A percentile compares a stretch with the other conserved stretches of the same genome.
phyloP scores from a whole-genome alignment of 1,139 yeast species.

The Blastobotrys illinoisensis region DNA sequence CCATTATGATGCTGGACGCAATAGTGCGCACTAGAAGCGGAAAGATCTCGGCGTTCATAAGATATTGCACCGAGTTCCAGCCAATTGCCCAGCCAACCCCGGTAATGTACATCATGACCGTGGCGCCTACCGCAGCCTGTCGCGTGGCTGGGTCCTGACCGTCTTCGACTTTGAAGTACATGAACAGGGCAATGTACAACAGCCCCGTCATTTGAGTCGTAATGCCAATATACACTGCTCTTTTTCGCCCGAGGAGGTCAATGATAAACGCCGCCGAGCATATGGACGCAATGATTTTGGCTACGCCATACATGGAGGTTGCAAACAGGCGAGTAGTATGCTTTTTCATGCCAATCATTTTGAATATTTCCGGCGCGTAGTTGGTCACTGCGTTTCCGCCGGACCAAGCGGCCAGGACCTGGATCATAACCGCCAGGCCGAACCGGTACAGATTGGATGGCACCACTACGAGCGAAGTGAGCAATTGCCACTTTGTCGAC shows the following conservation, averaged over 20 bases:
- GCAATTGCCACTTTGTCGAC: background rate
- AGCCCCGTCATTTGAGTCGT: slow-evolving; percentile 34
- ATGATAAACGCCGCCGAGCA: slow-evolving; percentile 44
- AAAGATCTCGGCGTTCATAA: slow-evolving; percentile 54
- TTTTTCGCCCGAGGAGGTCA: slow-evolving; percentile 45
- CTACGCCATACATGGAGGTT: slow-evolving; percentile 49
- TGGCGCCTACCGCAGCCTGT: slow-evolving; percentile 32
- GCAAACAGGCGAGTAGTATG: slow-evolving; percentile 29
- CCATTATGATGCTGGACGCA: slow-evolving; percentile 39
- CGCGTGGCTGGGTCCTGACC: background rate
- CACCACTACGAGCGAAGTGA: slow-evolving; percentile 16
- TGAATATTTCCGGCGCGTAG: slow-evolving; percentile 47
- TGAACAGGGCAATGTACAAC: slow-evolving; percentile 42
- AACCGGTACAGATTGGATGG: slow-evolving; percentile 26
- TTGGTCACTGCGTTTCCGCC: slow-evolving; percentile 62
- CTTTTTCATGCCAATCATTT: slow-evolving; percentile 43
- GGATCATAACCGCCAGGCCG: slow-evolving; percentile 44
- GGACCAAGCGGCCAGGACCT: slow-evolving; percentile 55
- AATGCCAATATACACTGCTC: slow-evolving; percentile 41
- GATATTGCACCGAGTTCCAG: slow-evolving; percentile 54
- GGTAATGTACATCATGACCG: slow-evolving; percentile 47
- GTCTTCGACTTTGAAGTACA: slow-evolving; percentile 15
- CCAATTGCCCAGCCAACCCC: slow-evolving; percentile 64
- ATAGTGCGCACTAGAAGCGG: slow-evolving; percentile 51
- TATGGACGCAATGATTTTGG: slow-evolving; percentile 42